These are phyloP conservation scores for Acanthochlamys bracteata DNA, from an alignment of 106 monocot species.

Conservation along the genomic window DNA sequence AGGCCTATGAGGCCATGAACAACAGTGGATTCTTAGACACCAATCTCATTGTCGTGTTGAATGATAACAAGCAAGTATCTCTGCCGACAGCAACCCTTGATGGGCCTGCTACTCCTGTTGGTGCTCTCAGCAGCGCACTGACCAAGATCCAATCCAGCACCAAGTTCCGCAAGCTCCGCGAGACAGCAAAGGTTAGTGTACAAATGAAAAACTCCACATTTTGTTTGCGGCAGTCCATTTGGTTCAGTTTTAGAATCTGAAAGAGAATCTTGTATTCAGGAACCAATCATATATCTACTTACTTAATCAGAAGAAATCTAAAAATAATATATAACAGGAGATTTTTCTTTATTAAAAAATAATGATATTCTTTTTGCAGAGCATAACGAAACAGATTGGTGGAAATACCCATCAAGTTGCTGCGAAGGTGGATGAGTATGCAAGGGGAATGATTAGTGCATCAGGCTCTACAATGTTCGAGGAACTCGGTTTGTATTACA, in stretches of 20 bases:
- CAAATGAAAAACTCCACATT: neutral
- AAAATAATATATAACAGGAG: too few relatives aligned
- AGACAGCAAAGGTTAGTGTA: conserved; percentile 63
- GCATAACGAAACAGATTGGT: conserved; percentile 57
- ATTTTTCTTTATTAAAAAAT: too few relatives aligned
- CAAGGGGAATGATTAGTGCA: conserved; percentile 61
- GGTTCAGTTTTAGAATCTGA: too few relatives aligned
- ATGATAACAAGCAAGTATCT: conserved; percentile 87
- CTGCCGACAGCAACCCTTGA: conserved; percentile 83
- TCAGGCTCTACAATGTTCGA: conserved; percentile 52
- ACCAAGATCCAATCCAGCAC: conserved; percentile 78
- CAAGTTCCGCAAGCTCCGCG: conserved; percentile 57
- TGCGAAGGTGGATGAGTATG: conserved; percentile 72
- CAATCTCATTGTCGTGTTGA: conserved; percentile 69
- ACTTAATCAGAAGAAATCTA: too few relatives aligned
- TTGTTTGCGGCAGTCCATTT: too few relatives aligned
- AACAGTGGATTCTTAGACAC: conserved; percentile 71
- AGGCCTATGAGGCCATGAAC: conserved; percentile 96
- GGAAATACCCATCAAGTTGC: conserved; percentile 56
- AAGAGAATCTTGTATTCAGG: too few relatives aligned
- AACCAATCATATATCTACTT: too few relatives aligned
- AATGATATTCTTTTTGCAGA: too few relatives aligned
- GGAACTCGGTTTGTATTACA: conserved; percentile 82
- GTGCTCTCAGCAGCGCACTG: conserved; percentile 72
- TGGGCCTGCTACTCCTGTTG: conserved; percentile 67